Percentiles rank a stretch among this genome's conserved stretches.
Conservation (phyloP, 352 stramenopile genomes). For the Phytopythium litorale region DNA sequence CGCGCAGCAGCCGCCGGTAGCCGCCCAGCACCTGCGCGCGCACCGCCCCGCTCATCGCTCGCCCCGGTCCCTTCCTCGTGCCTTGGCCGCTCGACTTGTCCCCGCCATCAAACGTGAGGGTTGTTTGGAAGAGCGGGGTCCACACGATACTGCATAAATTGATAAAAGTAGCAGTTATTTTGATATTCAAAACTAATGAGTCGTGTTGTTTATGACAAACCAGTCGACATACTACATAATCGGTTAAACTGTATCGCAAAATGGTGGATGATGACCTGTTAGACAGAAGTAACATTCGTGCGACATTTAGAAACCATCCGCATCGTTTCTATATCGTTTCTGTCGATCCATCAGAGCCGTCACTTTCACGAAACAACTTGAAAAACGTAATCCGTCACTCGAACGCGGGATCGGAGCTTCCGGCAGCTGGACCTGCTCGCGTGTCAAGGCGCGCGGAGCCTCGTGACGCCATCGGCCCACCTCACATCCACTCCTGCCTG, state of each 20-base stretch:
- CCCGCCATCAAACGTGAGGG: neutral
- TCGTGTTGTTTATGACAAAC: too few relatives aligned
- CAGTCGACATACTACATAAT: too few relatives aligned
- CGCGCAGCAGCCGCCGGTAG: conserved; percentile 72
- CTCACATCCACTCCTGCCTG: neutral
- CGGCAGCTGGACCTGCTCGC: neutral
- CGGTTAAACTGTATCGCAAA: too few relatives aligned
- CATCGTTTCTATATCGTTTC: too few relatives aligned
- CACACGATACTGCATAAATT: too few relatives aligned
- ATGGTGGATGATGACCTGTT: too few relatives aligned
- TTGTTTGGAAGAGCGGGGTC: too few relatives aligned
- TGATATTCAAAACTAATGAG: too few relatives aligned
- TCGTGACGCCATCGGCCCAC: conserved; percentile 19
- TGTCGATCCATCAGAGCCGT: neutral
- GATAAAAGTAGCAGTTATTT: too few relatives aligned
- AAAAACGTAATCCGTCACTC: neutral
- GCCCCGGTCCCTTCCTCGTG: neutral
- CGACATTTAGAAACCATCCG: too few relatives aligned
- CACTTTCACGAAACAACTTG: neutral
- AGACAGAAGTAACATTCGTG: too few relatives aligned
- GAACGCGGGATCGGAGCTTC: neutral
- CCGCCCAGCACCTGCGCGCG: conserved; percentile 63
- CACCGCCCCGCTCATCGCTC: conserved; percentile 19
- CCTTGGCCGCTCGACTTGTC: neutral
- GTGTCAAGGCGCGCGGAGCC: neutral